Evolutionary conservation across 2,329 filamentous ascomycete genomes (phyloP).

Genomic region (Plenodomus tracheiphilus): DNA sequence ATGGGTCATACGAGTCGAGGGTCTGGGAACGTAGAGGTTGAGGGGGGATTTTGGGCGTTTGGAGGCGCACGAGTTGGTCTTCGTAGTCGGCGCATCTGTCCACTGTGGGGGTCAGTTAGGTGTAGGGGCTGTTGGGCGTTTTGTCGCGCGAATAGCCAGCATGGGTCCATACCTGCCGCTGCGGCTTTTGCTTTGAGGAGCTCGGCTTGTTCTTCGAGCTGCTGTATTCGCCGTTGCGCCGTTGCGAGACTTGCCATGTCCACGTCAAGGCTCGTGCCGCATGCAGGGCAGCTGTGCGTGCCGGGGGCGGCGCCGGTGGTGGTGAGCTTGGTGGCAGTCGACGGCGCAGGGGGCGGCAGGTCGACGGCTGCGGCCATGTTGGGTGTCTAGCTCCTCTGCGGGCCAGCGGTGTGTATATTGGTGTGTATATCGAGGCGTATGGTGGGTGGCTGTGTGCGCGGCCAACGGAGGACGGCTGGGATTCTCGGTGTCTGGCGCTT

Average conservation of each 20-base stretch:
- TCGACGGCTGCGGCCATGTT: constrained; percentile 24
- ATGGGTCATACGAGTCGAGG: constrained; percentile 18
- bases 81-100: constrained; percentile 74
- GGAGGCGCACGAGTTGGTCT: constrained; percentile 68
- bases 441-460: neutral
- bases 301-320: constrained; percentile 12
- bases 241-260: constrained; percentile 18
- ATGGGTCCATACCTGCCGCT: constrained; percentile 63
- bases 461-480: neutral
- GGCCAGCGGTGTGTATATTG: neutral
- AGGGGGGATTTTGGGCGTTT: constrained; percentile 10
- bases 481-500: constrained; percentile 2
- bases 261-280: constrained; percentile 30
- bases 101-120: constrained; percentile 40
- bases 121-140: constrained; percentile 1
- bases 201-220: constrained; percentile 72
- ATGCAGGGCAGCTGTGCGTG: constrained; percentile 37
- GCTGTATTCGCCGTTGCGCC: constrained; percentile 41
- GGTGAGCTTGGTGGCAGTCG: constrained; percentile 16
- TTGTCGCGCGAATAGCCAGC: too few species aligned
- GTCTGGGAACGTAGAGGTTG: constrained; percentile 26
- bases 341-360: constrained; percentile 22
- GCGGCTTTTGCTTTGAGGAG: constrained; percentile 72
- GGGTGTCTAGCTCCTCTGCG: too few species aligned
- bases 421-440: too few species aligned